phyloP scores from a whole-genome alignment of 179 eudicot species.

The Monotropa hypopitys region DNA sequence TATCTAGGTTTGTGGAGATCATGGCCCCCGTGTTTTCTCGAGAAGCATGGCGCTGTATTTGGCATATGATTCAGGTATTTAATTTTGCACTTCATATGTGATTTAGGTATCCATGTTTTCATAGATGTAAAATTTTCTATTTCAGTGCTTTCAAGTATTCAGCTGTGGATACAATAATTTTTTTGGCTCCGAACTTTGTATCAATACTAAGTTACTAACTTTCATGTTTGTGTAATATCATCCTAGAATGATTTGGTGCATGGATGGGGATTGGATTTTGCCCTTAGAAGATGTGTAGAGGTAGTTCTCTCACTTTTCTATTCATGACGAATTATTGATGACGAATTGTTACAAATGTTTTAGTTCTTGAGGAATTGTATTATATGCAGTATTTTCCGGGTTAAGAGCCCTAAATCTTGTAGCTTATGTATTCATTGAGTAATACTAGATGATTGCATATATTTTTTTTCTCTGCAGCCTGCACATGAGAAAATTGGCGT shows the following conservation, averaged over 20 bases:
- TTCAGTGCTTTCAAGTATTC: background rate
- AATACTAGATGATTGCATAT: background rate
- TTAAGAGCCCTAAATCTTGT: background rate
- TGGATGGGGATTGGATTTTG: constrained; percentile 61
- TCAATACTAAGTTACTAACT: background rate
- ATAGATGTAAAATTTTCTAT: background rate
- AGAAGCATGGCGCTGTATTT: constrained; percentile 46
- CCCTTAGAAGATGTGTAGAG: constrained; percentile 37
- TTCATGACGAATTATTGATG: background rate
- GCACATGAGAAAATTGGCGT: constrained; percentile 48
- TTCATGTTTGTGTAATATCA: constrained; percentile 5
- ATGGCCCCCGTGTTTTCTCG: constrained; percentile 61
- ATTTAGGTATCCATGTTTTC: background rate
- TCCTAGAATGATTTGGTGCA: constrained; percentile 55
- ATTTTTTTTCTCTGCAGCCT: constrained; percentile 24
- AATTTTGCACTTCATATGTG: background rate
- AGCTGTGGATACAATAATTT: background rate
- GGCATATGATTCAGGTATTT: constrained; percentile 53
- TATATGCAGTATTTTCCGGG: background rate
- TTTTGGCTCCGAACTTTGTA: background rate
- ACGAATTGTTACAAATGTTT: background rate
- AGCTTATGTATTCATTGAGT: background rate
- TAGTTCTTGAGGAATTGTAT: background rate
- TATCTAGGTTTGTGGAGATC: constrained; percentile 41
- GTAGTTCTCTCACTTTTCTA: background rate